A percentile compares a stretch with the other conserved stretches of the same genome.
These are phyloP conservation scores for Canariomyces notabilis DNA, from an alignment of 2,329 filamentous ascomycete genomes.

Conservation along the genomic window DNA sequence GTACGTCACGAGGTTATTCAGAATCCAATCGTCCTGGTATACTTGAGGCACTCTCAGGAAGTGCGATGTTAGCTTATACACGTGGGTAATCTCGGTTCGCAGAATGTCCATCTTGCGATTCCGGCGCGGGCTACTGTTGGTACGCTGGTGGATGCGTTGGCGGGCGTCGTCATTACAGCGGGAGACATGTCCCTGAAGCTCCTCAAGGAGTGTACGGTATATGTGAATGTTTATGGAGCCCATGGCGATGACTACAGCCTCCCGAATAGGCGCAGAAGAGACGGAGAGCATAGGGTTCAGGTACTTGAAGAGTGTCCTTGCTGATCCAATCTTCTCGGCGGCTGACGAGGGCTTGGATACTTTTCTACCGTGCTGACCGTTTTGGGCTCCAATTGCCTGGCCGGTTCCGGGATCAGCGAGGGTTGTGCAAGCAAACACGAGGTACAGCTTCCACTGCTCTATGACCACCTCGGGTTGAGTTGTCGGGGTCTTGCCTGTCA, in stretches of 20 bases:
- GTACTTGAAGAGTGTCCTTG: conserved; percentile 82
- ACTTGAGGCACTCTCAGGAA: conserved; percentile 76
- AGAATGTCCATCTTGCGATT: conserved; percentile 82
- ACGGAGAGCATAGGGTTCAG: conserved; percentile 83
- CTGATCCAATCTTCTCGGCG: conserved; percentile 77
- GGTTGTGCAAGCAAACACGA: conserved; percentile 96
- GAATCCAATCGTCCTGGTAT: conserved; percentile 82
- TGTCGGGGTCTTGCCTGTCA: conserved; percentile 52
- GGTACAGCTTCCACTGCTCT: conserved; percentile 96
- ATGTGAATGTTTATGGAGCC: conserved; percentile 94
- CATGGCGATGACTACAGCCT: conserved; percentile 85
- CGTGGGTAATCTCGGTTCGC: conserved; percentile 90
- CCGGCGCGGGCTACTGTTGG: conserved; percentile 72
- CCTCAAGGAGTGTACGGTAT: conserved; percentile 85
- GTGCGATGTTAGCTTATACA: conserved; percentile 89
- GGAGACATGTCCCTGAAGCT: conserved; percentile 78
- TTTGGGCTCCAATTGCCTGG: conserved; percentile 51
- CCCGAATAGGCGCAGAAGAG: conserved; percentile 73
- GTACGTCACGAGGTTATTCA: conserved; percentile 83
- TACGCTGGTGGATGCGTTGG: conserved; percentile 78
- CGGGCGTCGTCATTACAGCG: conserved; percentile 87
- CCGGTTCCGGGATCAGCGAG: conserved; percentile 73
- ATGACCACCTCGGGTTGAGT: conserved; percentile 81
- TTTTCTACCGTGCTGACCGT: conserved; percentile 73
- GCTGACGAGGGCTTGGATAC: conserved; percentile 64